Evolutionary conservation across 2,329 filamentous ascomycete genomes (phyloP).

Genomic region (Colletotrichum sp.): DNA sequence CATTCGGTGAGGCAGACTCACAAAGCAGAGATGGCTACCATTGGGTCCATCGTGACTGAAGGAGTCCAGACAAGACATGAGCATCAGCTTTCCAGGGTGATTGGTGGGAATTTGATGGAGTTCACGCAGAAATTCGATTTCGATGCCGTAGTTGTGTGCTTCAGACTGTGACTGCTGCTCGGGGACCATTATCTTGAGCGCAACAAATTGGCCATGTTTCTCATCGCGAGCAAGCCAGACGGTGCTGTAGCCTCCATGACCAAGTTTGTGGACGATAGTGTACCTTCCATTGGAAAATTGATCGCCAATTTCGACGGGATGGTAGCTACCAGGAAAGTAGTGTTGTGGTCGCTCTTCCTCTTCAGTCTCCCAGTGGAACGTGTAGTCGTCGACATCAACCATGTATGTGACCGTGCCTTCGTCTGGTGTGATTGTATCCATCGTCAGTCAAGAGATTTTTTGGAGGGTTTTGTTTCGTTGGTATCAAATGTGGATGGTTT

Average conservation of each 20-base stretch:
- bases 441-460: no score
- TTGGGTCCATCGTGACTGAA: background rate
- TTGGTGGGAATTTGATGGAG: background rate
- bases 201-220: rapidly evolving
- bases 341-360: background rate
- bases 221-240: background rate
- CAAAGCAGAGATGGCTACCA: background rate
- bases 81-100: background rate
- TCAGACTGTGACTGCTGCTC: background rate
- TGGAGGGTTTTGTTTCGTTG: no score
- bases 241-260: background rate
- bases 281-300: background rate
- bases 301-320: background rate
- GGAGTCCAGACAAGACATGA: background rate
- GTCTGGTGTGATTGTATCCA: no score
- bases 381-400: background rate
- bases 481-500: no score
- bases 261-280: background rate
- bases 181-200: background rate
- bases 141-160: background rate
- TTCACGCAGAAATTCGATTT: background rate
- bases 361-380: rapidly evolving
- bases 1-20: background rate
- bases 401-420: background rate
- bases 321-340: background rate